A percentile compares a stretch with the other conserved stretches of the same genome.
Evolutionary conservation across 306 rosid genomes (phyloP).

Genomic region (Vigna nakashimae): DNA sequence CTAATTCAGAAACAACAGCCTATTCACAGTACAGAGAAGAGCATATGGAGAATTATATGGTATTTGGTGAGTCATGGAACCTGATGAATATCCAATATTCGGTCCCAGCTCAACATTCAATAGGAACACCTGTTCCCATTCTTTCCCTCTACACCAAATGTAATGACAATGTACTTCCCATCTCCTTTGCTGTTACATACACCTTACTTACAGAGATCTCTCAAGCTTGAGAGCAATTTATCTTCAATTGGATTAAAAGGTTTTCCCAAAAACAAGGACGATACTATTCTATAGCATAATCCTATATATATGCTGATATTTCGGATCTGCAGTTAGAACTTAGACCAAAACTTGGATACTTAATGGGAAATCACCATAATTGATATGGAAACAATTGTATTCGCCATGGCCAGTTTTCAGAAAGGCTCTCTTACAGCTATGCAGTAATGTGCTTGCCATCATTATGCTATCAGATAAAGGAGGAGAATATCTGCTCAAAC

Average conservation of each 20-base stretch:
- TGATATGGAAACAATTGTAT: background rate
- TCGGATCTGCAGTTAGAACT: background rate
- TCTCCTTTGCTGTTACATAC: background rate
- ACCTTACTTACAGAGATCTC: background rate
- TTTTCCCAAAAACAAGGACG: background rate
- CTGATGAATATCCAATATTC: too few relatives aligned
- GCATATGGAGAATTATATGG: too few relatives aligned
- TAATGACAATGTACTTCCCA: background rate
- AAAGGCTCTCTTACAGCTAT: background rate
- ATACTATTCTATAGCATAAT: background rate
- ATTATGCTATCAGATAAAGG: background rate
- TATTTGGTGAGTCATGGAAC: too few relatives aligned
- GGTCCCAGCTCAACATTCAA: too few relatives aligned
- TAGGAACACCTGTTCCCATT: too few relatives aligned
- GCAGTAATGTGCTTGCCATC: background rate
- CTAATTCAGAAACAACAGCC: too few relatives aligned
- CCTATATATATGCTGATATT: too few relatives aligned
- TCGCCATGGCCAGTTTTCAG: background rate
- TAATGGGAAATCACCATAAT: background rate
- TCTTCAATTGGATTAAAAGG: background rate
- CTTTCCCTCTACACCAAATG: too few relatives aligned
- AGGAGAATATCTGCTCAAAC: slow-evolving; percentile 27
- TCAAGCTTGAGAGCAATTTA: slow-evolving; percentile 9
- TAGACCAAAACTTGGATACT: background rate
- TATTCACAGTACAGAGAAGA: too few relatives aligned